Percentiles rank a stretch among this genome's conserved stretches.
Conservation (phyloP, 352 stramenopile species). For the Globisporangium takayamanum region DNA sequence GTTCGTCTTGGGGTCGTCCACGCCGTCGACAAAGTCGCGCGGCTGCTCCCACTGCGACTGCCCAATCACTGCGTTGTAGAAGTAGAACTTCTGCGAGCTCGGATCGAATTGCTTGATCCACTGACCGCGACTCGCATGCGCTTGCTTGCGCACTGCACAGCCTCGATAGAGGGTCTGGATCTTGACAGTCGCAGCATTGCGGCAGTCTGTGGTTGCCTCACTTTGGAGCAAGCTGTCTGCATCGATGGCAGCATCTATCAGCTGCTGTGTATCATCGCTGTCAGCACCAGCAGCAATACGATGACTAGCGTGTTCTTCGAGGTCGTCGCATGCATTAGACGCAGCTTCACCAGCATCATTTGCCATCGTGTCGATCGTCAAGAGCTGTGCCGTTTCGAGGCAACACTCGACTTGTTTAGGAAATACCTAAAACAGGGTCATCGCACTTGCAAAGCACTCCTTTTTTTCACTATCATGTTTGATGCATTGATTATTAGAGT, state of each 20-base stretch:
- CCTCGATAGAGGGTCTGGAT: too few species aligned
- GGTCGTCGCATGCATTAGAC: background rate
- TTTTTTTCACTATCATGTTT: too few species aligned
- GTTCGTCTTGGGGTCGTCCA: slow-evolving; percentile 24
- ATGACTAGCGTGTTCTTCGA: background rate
- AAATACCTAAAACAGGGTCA: too few species aligned
- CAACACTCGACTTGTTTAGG: background rate
- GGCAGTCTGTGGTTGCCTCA: too few species aligned
- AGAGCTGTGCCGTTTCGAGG: background rate
- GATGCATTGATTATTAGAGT: too few species aligned
- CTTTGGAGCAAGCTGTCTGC: too few species aligned
- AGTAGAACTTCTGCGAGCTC: slow-evolving; percentile 27
- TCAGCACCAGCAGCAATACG: background rate
- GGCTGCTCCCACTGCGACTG: slow-evolving; percentile 40
- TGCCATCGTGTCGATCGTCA: background rate
- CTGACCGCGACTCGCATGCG: slow-evolving; percentile 8
- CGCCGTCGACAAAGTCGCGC: slow-evolving; percentile 21
- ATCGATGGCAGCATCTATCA: background rate
- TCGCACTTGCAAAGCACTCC: too few species aligned
- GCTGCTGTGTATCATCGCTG: background rate
- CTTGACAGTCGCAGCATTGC: too few species aligned
- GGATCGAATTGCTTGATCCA: slow-evolving; percentile 55
- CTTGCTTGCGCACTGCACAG: too few species aligned
- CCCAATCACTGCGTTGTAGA: slow-evolving; percentile 37
- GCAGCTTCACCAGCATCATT: too few species aligned